Conservation (phyloP, 768 basidiomycete species). For the Pleurotus salmoneostramineus region DNA sequence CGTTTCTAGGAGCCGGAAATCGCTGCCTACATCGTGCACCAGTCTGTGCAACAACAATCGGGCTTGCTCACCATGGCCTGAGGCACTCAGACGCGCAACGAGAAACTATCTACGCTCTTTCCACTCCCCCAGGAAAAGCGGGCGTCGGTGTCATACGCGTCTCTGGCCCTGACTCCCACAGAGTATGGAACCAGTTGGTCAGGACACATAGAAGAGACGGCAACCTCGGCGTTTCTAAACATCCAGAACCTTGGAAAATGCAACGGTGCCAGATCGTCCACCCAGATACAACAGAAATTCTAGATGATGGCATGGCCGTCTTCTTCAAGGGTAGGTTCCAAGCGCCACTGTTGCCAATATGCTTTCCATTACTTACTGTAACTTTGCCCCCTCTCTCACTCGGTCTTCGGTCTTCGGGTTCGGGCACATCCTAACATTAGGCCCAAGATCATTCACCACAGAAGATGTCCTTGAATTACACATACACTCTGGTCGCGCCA, state of each 20-base stretch:
- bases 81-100: constrained; percentile 48
- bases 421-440: constrained; percentile 28
- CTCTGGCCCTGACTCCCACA: constrained; percentile 69
- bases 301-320: constrained; percentile 81
- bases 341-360: background rate
- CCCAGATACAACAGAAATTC: constrained; percentile 50
- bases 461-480: constrained; percentile 84
- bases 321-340: constrained; percentile 71
- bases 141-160: constrained; percentile 82
- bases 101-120: constrained; percentile 83
- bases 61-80: background rate
- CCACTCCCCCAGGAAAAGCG: constrained; percentile 82
- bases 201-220: constrained; percentile 19
- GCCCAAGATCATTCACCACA: constrained; percentile 77
- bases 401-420: background rate
- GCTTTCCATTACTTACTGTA: background rate
- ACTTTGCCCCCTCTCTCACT: background rate
- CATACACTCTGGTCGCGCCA: constrained; percentile 81
- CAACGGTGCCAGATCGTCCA: constrained; percentile 67
- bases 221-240: constrained; percentile 1
- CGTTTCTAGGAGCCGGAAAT: too few species aligned
- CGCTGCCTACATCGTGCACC: too few species aligned
- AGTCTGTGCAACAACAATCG: too few species aligned
- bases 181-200: constrained; percentile 63
- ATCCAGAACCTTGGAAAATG: constrained; percentile 63